phyloP scores from a whole-genome alignment of 768 basidiomycete genomes.

The Mycena venus region DNA sequence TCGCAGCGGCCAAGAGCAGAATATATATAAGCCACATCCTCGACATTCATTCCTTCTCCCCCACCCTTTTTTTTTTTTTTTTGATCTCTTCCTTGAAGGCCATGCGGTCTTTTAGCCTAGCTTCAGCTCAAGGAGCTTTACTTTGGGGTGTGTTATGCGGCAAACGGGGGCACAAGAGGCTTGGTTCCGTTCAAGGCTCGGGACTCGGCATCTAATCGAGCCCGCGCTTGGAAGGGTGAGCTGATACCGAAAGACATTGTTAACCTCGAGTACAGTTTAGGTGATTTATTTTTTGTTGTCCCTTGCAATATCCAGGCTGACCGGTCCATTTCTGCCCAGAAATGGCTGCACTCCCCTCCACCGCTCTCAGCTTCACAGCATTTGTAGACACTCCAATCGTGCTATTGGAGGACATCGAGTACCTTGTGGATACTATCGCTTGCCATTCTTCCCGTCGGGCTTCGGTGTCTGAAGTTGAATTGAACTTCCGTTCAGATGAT shows the following conservation, averaged over 20 bases:
- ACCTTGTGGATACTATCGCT: not conserved
- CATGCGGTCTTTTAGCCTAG: too few relatives aligned
- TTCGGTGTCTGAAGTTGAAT: not conserved
- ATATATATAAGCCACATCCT: too few relatives aligned
- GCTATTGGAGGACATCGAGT: constrained; percentile 5
- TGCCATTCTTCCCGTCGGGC: not conserved
- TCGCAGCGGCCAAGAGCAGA: too few relatives aligned
- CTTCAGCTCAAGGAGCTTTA: too few relatives aligned
- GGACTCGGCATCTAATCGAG: not conserved
- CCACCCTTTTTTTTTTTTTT: too few relatives aligned
- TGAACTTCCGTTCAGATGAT: constrained; percentile 5
- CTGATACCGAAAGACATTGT: not conserved
- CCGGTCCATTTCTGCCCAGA: not conserved
- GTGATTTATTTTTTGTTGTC: not conserved
- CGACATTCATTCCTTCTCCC: too few relatives aligned
- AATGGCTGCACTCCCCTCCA: not conserved
- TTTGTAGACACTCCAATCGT: not conserved
- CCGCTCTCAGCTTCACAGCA: constrained; percentile 9
- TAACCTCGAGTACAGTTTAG: not conserved
- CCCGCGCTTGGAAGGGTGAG: constrained; percentile 5
- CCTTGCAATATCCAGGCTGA: not conserved
- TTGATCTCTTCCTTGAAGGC: too few relatives aligned
- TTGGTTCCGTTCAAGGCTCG: not conserved
- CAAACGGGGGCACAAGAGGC: too few relatives aligned
- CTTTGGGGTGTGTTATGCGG: too few relatives aligned